Percentiles rank a stretch among this genome's conserved stretches.
phyloP scores from a whole-genome alignment of 1,139 yeast species.

The Keqinozyma sinolaborantium region DNA sequence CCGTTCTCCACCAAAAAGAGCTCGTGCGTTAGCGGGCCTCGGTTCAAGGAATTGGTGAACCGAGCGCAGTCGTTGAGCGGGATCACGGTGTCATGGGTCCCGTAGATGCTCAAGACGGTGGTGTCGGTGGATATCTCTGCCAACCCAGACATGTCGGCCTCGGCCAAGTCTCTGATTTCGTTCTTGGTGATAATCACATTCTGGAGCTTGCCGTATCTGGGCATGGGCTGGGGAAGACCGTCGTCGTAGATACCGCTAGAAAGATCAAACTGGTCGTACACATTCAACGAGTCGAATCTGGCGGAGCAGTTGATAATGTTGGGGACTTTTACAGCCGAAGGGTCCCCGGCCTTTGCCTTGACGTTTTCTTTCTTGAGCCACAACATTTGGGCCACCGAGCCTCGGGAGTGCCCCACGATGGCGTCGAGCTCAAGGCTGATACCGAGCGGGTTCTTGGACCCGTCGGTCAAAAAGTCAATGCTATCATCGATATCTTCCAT shows the following conservation, averaged over 20 bases:
- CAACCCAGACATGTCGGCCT: slow-evolving; percentile 44
- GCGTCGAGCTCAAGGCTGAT: slow-evolving; percentile 47
- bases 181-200: slow-evolving; percentile 37
- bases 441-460: slow-evolving; percentile 32
- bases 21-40: slow-evolving; percentile 50
- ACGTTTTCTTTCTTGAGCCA: slow-evolving; percentile 56
- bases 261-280: slow-evolving; percentile 30
- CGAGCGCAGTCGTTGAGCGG: slow-evolving; percentile 60
- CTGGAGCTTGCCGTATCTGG: slow-evolving; percentile 48
- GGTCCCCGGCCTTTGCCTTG: slow-evolving; percentile 22
- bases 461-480: slow-evolving; percentile 39
- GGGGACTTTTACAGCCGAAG: slow-evolving; percentile 46
- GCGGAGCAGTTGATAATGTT: slow-evolving; percentile 70
- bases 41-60: slow-evolving; percentile 54
- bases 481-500: slow-evolving; percentile 61
- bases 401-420: slow-evolving; percentile 77
- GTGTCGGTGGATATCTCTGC: slow-evolving; percentile 42
- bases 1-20: slow-evolving; percentile 62
- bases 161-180: slow-evolving; percentile 56
- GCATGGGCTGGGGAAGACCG: slow-evolving; percentile 26
- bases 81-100: slow-evolving; percentile 61
- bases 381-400: slow-evolving; percentile 69
- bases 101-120: slow-evolving; percentile 68
- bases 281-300: slow-evolving; percentile 44
- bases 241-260: slow-evolving; percentile 15